phyloP scores from a whole-genome alignment of 352 stramenopile genomes.

The Globisporangium apiculatum region DNA sequence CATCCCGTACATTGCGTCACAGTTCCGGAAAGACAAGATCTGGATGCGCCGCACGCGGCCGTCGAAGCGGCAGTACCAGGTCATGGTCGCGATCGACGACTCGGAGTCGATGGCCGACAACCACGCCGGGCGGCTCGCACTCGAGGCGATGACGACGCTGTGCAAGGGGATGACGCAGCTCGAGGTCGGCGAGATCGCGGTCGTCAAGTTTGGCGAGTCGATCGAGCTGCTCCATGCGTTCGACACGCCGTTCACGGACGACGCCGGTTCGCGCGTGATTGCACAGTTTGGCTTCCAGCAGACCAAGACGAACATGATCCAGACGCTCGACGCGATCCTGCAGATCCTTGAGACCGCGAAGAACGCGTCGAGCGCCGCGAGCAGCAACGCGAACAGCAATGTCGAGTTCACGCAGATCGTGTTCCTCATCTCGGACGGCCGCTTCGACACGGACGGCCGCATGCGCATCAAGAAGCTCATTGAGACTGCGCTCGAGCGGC shows the following conservation, averaged over 20 bases:
- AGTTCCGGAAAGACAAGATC: constrained; percentile 99
- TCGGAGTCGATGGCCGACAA: constrained; percentile 99
- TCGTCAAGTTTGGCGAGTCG: constrained; percentile 95
- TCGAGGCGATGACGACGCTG: constrained; percentile 95
- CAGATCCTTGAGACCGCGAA: constrained; percentile 86
- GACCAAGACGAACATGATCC: constrained; percentile 94
- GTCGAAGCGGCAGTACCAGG: constrained; percentile 97
- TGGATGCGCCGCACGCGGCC: constrained; percentile 98
- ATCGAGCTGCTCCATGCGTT: constrained; percentile 97
- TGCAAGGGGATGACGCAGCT: constrained; percentile 97
- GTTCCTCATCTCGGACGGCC: constrained; percentile 98
- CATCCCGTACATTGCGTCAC: constrained; percentile 99
- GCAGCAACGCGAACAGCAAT: constrained; percentile 30
- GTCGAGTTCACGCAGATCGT: constrained; percentile 95
- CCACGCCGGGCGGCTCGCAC: constrained; percentile 91
- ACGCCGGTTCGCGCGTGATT: constrained; percentile 91
- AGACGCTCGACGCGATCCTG: constrained; percentile 92
- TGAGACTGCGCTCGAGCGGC: constrained; percentile 95
- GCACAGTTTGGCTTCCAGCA: constrained; percentile 96
- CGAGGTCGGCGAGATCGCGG: constrained; percentile 93
- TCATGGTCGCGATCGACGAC: constrained; percentile 99
- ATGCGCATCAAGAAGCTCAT: constrained; percentile 93
- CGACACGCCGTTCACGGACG: constrained; percentile 95
- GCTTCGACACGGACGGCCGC: constrained; percentile 96
- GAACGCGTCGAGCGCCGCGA: constrained; percentile 33